Evolutionary conservation across 192 early-diverging fungal species (phyloP).

Genomic region (Podila horticola): DNA sequence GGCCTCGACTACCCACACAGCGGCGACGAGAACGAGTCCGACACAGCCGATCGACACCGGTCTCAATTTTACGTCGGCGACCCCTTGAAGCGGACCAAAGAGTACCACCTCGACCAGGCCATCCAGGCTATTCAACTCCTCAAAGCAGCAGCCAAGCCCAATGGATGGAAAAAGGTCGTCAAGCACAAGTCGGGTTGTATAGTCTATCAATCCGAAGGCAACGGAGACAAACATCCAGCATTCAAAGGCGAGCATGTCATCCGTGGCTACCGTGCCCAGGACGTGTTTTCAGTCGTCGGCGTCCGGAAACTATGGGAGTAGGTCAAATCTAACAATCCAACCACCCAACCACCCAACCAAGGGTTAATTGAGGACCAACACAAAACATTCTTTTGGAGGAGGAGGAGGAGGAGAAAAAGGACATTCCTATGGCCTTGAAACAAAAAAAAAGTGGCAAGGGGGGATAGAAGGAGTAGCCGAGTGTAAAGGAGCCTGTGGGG

Average conservation of each 20-base stretch:
- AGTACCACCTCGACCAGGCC: constrained; percentile 61
- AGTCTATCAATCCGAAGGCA: constrained; percentile 50
- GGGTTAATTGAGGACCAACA: neutral
- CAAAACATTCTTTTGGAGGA: neutral
- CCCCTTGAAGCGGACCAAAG: constrained; percentile 44
- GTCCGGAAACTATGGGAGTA: constrained; percentile 66
- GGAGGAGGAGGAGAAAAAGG: neutral
- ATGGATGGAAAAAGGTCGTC: constrained; percentile 65
- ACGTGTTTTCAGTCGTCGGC: constrained; percentile 60
- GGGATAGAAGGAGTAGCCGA: neutral
- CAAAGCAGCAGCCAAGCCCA: constrained; percentile 39
- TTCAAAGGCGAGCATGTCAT: constrained; percentile 64
- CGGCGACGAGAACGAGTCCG: constrained; percentile 37
- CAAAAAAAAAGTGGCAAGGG: constrained; percentile 2
- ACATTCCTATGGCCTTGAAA: neutral
- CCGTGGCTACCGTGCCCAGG: constrained; percentile 58
- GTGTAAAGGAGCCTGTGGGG: neutral
- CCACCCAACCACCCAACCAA: too few relatives aligned
- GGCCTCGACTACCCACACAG: constrained; percentile 29
- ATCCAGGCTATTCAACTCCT: constrained; percentile 56
- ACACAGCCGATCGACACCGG: constrained; percentile 29
- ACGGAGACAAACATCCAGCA: constrained; percentile 56
- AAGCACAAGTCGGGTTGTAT: constrained; percentile 63
- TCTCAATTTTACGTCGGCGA: constrained; percentile 43
- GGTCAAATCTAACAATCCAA: neutral